A percentile compares a stretch with the other conserved stretches of the same genome.
These are phyloP conservation scores for Penicillium hesseltinei DNA, from an alignment of 2,329 filamentous ascomycete species.

Conservation along the genomic window DNA sequence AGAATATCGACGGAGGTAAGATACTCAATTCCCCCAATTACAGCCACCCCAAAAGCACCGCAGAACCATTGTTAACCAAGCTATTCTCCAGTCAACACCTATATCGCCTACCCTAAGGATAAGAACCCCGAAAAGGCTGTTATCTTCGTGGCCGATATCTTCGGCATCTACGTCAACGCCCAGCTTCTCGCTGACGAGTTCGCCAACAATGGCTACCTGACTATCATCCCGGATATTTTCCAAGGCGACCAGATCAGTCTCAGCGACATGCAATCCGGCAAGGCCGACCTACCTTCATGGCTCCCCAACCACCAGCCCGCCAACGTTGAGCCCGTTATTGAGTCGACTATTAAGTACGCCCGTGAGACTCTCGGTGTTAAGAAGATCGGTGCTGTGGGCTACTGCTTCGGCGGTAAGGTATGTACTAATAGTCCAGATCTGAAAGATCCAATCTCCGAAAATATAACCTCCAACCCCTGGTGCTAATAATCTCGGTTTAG, in stretches of 20 bases:
- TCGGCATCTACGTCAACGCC: conserved; percentile 59
- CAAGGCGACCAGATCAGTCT: conserved; percentile 61
- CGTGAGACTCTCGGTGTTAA: conserved; percentile 56
- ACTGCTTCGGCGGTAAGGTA: conserved; percentile 74
- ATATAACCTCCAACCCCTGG: too few relatives aligned
- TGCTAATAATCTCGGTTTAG: conserved; percentile 34
- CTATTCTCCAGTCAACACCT: conserved; percentile 49
- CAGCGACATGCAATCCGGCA: conserved; percentile 48
- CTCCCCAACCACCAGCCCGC: conserved; percentile 49
- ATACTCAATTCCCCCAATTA: background rate
- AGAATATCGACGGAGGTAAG: conserved; percentile 48
- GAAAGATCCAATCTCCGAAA: background rate
- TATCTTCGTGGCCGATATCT: conserved; percentile 58
- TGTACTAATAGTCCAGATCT: conserved; percentile 14
- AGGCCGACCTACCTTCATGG: conserved; percentile 53
- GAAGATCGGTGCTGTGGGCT: conserved; percentile 65
- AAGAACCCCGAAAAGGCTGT: conserved; percentile 54
- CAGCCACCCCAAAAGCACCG: background rate
- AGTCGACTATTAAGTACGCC: conserved; percentile 54
- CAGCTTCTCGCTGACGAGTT: conserved; percentile 71
- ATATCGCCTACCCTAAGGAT: conserved; percentile 54
- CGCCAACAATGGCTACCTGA: conserved; percentile 69
- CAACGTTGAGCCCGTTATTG: conserved; percentile 54
- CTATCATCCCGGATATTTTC: conserved; percentile 69
- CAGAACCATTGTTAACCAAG: conserved; percentile 1